These are phyloP conservation scores for Hibiscus syriacus DNA, from an alignment of 345 rosid genomes.

Conservation along the genomic window DNA sequence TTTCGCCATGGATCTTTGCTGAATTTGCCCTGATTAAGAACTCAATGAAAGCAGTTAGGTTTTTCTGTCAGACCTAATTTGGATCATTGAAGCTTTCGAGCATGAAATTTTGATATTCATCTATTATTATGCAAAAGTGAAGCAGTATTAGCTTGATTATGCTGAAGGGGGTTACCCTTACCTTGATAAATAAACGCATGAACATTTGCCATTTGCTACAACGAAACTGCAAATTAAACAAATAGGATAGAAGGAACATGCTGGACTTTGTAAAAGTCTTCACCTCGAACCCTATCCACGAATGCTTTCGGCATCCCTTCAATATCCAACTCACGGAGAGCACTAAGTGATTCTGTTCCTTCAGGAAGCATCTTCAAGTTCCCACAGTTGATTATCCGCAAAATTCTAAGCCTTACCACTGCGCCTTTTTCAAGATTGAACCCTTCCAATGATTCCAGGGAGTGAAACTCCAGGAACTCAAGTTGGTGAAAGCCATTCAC, in stretches of 20 bases:
- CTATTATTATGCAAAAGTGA: neutral
- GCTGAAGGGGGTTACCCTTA: neutral
- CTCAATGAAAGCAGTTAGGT: neutral
- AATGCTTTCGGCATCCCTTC: conserved; percentile 11
- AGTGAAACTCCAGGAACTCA: conserved; percentile 10
- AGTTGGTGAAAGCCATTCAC: conserved; percentile 8
- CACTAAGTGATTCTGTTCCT: neutral
- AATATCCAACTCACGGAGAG: conserved; percentile 12
- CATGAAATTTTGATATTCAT: neutral
- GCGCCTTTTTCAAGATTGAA: conserved; percentile 15
- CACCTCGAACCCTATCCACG: conserved; percentile 9
- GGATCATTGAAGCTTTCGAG: neutral
- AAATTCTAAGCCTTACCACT: conserved; percentile 10
- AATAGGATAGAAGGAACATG: conserved; percentile 15
- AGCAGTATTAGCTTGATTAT: neutral
- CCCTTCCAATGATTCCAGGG: conserved; percentile 10
- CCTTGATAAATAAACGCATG: neutral
- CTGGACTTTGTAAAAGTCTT: conserved; percentile 12
- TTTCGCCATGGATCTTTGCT: too few species aligned
- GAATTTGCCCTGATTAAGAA: neutral
- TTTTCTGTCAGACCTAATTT: neutral
- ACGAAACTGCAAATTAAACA: neutral
- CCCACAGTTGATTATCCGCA: conserved; percentile 11
- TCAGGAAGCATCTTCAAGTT: conserved; percentile 10
- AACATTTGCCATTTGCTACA: neutral